phyloP scores from a whole-genome alignment of 2,329 filamentous ascomycete species.

The Ophidiomyces ophidiicola region DNA sequence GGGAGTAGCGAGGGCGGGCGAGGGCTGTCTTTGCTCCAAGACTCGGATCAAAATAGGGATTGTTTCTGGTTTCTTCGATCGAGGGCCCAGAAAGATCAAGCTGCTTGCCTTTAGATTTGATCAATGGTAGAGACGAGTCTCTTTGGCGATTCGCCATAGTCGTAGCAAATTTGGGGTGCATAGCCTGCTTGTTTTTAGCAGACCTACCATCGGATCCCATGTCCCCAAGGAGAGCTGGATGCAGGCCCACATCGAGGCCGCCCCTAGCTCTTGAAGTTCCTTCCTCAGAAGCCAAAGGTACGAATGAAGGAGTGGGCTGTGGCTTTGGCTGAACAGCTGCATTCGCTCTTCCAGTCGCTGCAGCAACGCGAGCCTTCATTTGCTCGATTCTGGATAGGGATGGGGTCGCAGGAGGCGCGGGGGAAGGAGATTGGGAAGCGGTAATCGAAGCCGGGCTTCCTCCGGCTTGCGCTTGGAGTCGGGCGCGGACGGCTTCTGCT shows the following conservation, averaged over 20 bases:
- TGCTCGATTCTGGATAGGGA: conserved; percentile 59
- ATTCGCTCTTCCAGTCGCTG: conserved; percentile 48
- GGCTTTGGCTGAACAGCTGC: conserved; percentile 36
- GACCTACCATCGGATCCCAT: conserved; percentile 34
- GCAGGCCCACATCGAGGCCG: conserved; percentile 61
- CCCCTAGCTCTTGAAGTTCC: conserved; percentile 44
- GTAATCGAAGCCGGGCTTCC: conserved; percentile 17
- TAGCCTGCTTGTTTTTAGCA: conserved; percentile 30
- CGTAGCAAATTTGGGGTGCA: conserved; percentile 43
- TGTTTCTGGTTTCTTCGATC: conserved; percentile 49
- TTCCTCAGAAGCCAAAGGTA: conserved; percentile 38
- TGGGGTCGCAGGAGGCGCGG: conserved; percentile 24
- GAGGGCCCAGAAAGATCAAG: conserved; percentile 48
- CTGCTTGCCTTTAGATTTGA: conserved; percentile 36
- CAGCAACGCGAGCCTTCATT: conserved; percentile 67
- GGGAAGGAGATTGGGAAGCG: conserved; percentile 27
- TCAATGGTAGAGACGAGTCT: conserved; percentile 30
- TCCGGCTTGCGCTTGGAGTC: conserved; percentile 31
- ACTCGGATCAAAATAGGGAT: conserved; percentile 72
- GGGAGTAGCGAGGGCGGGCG: conserved; percentile 54
- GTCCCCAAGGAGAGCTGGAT: conserved; percentile 57
- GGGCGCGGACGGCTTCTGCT: conserved; percentile 38
- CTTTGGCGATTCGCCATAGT: conserved; percentile 44
- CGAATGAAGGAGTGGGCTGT: conserved; percentile 26
- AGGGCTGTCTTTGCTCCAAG: conserved; percentile 46